These are phyloP conservation scores for Monosporascus sp. DNA, from an alignment of 2,329 filamentous ascomycete species.

Conservation along the genomic window DNA sequence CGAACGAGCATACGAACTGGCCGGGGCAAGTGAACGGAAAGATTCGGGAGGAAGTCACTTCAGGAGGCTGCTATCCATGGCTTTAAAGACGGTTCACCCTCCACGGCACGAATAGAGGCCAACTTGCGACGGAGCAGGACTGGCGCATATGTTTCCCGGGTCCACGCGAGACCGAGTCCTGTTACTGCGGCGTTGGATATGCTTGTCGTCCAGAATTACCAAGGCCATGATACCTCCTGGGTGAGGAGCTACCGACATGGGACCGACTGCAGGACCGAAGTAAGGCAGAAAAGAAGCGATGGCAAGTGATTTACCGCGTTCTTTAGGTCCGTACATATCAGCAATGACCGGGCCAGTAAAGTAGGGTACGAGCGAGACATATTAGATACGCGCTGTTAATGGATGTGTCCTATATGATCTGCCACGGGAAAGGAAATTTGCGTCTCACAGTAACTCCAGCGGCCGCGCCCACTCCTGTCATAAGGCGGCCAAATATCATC, in stretches of 20 bases:
- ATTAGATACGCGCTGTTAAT: too few species aligned
- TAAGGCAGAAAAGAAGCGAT: conserved; percentile 26
- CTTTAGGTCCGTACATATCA: conserved; percentile 30
- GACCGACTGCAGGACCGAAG: conserved; percentile 62
- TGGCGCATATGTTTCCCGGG: conserved; percentile 60
- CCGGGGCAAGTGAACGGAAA: conserved; percentile 33
- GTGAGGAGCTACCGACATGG: conserved; percentile 63
- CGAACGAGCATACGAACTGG: conserved; percentile 39
- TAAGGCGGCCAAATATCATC: conserved; percentile 27
- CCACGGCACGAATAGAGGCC: conserved; percentile 38
- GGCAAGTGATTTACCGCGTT: conserved; percentile 32
- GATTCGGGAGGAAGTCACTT: conserved; percentile 20
- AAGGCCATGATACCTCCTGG: conserved; percentile 59
- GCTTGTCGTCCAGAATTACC: conserved; percentile 63
- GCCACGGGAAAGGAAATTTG: too few species aligned
- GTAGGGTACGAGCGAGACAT: conserved; percentile 8
- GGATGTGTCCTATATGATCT: too few species aligned
- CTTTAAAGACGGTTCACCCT: conserved; percentile 40
- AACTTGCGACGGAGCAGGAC: conserved; percentile 55
- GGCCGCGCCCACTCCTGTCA: conserved; percentile 24
- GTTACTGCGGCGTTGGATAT: conserved; percentile 53
- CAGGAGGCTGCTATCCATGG: conserved; percentile 19
- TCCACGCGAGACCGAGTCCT: conserved; percentile 47
- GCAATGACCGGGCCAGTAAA: conserved; percentile 30
- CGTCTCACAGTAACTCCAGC: conserved; percentile 22